Evolutionary conservation across 139 green algal species (phyloP).

Genomic region (Chlamydomonas sphaeroides): DNA sequence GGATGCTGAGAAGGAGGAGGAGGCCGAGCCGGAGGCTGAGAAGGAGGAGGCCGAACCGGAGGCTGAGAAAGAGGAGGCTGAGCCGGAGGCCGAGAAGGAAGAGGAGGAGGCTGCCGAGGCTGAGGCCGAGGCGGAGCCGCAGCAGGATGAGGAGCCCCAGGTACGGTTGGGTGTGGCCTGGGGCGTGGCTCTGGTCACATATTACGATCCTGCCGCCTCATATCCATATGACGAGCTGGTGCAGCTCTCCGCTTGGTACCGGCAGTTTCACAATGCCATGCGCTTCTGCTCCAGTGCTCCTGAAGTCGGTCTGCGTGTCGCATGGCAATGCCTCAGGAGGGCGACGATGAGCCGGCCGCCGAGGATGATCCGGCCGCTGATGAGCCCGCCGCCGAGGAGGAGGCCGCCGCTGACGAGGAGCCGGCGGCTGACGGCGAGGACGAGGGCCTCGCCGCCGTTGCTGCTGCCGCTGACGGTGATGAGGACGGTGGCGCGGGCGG

Average conservation of each 20-base stretch:
- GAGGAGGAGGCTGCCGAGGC: background rate
- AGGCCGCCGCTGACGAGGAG: background rate
- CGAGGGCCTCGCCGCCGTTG: background rate
- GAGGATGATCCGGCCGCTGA: background rate
- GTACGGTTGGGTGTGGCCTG: too few species aligned
- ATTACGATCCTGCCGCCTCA: too few species aligned
- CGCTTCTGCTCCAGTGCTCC: too few species aligned
- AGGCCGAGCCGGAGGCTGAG: slow-evolving; percentile 1
- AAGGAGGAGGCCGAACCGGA: background rate
- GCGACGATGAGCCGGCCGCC: background rate
- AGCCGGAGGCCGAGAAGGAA: background rate
- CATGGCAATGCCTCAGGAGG: too few species aligned
- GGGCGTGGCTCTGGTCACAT: too few species aligned
- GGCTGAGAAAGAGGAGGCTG: background rate
- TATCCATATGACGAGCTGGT: too few species aligned
- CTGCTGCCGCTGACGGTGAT: background rate
- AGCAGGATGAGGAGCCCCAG: too few species aligned
- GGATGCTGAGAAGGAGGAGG: slow-evolving; percentile 7
- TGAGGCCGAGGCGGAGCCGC: too few species aligned
- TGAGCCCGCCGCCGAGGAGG: background rate
- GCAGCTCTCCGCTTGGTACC: too few species aligned
- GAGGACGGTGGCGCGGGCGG: background rate
- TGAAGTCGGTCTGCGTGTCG: too few species aligned
- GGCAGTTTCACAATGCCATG: too few species aligned
- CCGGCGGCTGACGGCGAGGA: background rate